Percentiles rank a stretch among this genome's conserved stretches.
phyloP scores from a whole-genome alignment of 2,329 filamentous ascomycete genomes.

The Grosmannia serpens region DNA sequence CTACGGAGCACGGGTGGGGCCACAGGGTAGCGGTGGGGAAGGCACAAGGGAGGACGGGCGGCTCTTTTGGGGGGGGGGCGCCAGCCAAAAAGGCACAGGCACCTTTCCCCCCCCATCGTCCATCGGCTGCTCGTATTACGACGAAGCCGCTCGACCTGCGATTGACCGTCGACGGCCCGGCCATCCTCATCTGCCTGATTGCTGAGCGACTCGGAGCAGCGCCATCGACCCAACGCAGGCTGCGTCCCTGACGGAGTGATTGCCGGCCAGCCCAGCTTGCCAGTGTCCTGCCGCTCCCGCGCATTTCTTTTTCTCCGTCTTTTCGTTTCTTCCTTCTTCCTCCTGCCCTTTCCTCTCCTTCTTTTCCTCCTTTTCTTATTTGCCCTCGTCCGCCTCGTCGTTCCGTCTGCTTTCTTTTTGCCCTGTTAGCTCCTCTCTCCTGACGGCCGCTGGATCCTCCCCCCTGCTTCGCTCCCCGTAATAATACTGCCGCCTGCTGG shows the following conservation, averaged over 20 bases:
- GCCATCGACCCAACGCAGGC: too few species aligned
- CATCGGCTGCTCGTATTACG: too few species aligned
- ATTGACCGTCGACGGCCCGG: too few species aligned
- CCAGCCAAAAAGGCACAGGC: too few species aligned
- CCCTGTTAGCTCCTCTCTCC: not conserved
- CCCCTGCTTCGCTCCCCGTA: not conserved
- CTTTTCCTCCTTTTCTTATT: not conserved
- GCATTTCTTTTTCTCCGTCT: not conserved
- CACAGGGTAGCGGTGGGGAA: not conserved
- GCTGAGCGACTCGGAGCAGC: too few species aligned
- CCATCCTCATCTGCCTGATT: not conserved
- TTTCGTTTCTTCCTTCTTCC: not conserved
- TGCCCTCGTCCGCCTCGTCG: not conserved
- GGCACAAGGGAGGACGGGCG: not conserved
- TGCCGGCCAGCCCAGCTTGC: too few species aligned
- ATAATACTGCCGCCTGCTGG: too few species aligned
- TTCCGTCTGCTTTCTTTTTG: not conserved
- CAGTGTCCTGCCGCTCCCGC: not conserved
- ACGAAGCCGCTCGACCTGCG: too few species aligned
- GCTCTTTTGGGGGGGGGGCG: too few species aligned
- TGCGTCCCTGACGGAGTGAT: too few species aligned
- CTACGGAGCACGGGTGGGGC: not conserved
- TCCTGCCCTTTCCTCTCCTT: too few species aligned
- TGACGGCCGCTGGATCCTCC: not conserved
- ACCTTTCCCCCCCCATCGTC: too few species aligned